These are phyloP conservation scores for Saksenaea vasiformis DNA, from an alignment of 371 early-diverging fungal species.

Conservation along the genomic window DNA sequence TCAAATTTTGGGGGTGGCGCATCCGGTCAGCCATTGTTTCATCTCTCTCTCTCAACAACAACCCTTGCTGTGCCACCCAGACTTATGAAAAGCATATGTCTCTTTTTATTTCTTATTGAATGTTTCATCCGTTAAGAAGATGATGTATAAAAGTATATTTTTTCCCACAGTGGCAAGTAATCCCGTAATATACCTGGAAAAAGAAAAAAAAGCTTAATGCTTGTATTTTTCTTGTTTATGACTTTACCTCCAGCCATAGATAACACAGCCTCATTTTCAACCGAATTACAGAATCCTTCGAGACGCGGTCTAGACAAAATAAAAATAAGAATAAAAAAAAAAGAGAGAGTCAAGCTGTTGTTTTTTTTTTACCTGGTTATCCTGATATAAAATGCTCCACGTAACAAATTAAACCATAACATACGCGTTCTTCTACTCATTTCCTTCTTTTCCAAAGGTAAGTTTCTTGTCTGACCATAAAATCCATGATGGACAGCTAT, in stretches of 20 bases:
- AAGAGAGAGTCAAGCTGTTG: background rate
- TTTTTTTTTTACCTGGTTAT: conserved; percentile 67
- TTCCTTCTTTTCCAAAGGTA: conserved; percentile 80
- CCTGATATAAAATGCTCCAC: conserved; percentile 82
- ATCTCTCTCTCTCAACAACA: background rate
- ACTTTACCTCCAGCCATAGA: conserved; percentile 42
- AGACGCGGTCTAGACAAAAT: conserved; percentile 36
- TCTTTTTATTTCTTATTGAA: background rate
- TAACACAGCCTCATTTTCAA: conserved; percentile 45
- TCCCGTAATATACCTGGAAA: conserved; percentile 79
- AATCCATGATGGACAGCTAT: conserved; percentile 35
- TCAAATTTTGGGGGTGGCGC: background rate
- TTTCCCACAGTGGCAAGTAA: conserved; percentile 94
- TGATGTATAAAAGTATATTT: conserved; percentile 84
- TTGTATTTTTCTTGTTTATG: background rate
- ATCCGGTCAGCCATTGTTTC: conserved; percentile 1
- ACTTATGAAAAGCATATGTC: conserved; percentile 3
- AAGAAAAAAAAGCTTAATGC: conserved; percentile 8
- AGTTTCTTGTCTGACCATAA: conserved; percentile 43
- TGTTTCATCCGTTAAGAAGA: conserved; percentile 28
- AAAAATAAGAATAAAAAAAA: background rate
- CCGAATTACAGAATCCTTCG: conserved; percentile 47
- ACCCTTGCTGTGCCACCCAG: background rate
- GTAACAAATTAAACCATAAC: conserved; percentile 80
- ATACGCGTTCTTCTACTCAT: conserved; percentile 66